Evolutionary conservation across 2,329 filamentous ascomycete genomes (phyloP).

Genomic region (Ampelomyces quisqualis): DNA sequence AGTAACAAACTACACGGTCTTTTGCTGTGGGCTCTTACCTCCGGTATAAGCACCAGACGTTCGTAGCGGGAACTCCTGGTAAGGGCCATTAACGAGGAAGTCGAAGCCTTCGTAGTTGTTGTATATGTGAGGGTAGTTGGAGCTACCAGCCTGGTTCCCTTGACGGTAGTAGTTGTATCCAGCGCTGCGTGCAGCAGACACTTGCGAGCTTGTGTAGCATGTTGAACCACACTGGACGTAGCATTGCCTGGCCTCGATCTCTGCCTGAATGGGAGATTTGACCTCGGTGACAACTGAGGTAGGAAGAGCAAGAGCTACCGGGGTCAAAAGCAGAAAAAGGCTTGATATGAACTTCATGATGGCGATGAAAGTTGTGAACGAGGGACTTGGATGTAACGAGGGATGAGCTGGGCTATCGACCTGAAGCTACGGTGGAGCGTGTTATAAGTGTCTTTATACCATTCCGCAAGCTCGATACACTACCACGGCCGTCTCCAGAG

Average conservation of each 20-base stretch:
- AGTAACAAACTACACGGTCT: not conserved
- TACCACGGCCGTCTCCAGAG: conserved; percentile 21
- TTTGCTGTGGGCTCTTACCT: conserved; percentile 45
- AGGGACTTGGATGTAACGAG: conserved; percentile 12
- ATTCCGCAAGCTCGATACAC: not conserved
- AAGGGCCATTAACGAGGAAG: conserved; percentile 59
- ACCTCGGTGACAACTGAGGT: conserved; percentile 12
- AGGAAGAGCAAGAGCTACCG: conserved; percentile 23
- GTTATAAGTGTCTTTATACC: conserved; percentile 9
- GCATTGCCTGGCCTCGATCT: conserved; percentile 46
- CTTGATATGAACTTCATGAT: conserved; percentile 23
- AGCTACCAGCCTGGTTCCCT: conserved; percentile 42
- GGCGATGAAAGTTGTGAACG: conserved; percentile 1
- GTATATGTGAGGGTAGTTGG: conserved; percentile 60
- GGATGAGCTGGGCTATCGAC: conserved; percentile 7
- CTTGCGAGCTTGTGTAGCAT: conserved; percentile 54
- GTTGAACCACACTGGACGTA: conserved; percentile 56
- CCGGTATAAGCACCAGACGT: conserved; percentile 56
- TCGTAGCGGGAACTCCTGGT: conserved; percentile 64
- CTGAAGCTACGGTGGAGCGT: conserved; percentile 1
- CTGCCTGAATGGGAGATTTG: conserved; percentile 6
- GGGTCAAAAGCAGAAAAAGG: conserved; percentile 20
- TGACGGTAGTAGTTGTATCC: conserved; percentile 55
- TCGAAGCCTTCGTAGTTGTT: conserved; percentile 64
- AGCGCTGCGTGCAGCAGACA: conserved; percentile 53